Base-by-base conservation (phyloP, 1,284 basidiomycete genomes). In the Trichosporon inkin region DNA sequence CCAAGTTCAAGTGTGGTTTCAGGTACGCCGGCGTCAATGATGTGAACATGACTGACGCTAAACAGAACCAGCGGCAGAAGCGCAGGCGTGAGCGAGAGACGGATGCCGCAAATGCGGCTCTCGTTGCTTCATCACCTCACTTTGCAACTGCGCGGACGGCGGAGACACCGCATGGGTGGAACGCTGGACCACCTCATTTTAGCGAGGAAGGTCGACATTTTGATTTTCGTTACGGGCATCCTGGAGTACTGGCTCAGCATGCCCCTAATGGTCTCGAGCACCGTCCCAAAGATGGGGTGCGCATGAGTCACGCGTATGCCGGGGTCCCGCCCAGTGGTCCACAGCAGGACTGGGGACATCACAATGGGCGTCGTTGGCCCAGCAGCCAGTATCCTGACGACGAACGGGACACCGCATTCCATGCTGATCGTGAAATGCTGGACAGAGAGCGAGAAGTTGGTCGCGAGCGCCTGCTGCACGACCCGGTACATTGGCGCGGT, bases 1-100 rank as follows among this genome's bases (percentile, higher is more conserved):
- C 0, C 76, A 78, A 61, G 73, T 78, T 1, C 76, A 78, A 60
- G 76, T 78, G 1, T 78, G 76, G 76, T 78, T 78, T 51, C 76
- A 78, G 61, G 76, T 76, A 55, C 39, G 73, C 68, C 20, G 7
- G 10, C 28, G 28, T 32, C 28, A n/a, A 10, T 2, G 2, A 6
- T 10, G 32, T 19, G 13, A n/a, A 10, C 16, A 41, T 39, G 20
- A n/a, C 41, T 64, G 32, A 58, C 32, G 19, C 17, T n/a, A 5
- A 32, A 11, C 62, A 78, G 76, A 78, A 78, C 56, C 75, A 73
- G 56, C 67, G 75, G 2, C 74, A 76, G 56, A 76, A 74, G 40
- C 64, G 68, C 11, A 68, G 73, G 1, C 69, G 70, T 20, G 64
- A 73, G 28, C 55, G 60, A 6, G 63, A 62, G 20, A 59, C 38